These are phyloP conservation scores for Silene latifolia DNA, from an alignment of 148 eudicot genomes.

Conservation along the genomic window DNA sequence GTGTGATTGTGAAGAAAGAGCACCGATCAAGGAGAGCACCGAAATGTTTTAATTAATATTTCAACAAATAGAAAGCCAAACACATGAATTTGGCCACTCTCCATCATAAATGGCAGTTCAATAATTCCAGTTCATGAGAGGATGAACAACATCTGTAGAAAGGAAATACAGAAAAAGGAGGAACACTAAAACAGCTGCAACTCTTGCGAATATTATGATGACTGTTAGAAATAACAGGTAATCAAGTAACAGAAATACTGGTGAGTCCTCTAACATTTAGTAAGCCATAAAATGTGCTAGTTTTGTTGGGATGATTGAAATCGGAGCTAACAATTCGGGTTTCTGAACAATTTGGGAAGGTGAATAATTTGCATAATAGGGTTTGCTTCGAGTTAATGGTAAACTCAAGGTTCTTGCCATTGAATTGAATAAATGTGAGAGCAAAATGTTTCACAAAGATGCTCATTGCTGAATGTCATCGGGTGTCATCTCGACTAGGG, in stretches of 20 bases:
- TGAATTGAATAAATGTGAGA: too few species aligned
- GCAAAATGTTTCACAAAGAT: too few species aligned
- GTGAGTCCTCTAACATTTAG: slow-evolving; percentile 27
- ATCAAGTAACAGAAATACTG: slow-evolving; percentile 33
- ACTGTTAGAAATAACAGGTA: slow-evolving; percentile 31
- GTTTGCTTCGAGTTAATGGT: neutral
- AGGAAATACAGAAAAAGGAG: slow-evolving; percentile 41
- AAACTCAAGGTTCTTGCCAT: neutral
- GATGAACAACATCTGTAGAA: slow-evolving; percentile 40
- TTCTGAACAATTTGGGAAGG: neutral
- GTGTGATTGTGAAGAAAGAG: too few species aligned
- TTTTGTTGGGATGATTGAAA: neutral
- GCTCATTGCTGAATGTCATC: too few species aligned
- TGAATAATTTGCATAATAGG: neutral
- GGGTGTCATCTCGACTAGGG: too few species aligned
- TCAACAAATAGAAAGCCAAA: too few species aligned
- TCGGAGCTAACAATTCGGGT: slow-evolving; percentile 13
- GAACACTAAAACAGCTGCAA: slow-evolving; percentile 32
- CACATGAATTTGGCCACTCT: too few species aligned
- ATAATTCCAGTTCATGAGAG: neutral
- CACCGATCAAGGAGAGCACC: too few species aligned
- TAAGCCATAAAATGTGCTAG: neutral
- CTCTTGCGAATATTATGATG: slow-evolving; percentile 31
- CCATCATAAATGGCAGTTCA: too few species aligned
- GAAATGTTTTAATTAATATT: too few species aligned